These are phyloP conservation scores for Panaeolus cyanescens DNA, from an alignment of 768 basidiomycete species.

Conservation along the genomic window DNA sequence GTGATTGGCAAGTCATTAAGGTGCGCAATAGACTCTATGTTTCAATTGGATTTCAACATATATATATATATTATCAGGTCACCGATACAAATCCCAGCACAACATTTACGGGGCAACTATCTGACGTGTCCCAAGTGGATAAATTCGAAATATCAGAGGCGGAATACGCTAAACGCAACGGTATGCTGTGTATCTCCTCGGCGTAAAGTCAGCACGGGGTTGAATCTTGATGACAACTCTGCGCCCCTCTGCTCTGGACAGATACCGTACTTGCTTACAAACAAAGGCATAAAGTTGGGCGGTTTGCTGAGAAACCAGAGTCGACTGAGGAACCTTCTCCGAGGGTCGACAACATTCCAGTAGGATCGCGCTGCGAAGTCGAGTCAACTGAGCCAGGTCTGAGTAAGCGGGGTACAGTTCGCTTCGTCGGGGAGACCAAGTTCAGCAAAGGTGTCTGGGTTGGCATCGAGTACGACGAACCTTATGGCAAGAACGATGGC, in stretches of 20 bases:
- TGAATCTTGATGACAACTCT: background rate
- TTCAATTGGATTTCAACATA: background rate
- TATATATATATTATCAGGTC: constrained; percentile 44
- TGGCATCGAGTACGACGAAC: constrained; percentile 94
- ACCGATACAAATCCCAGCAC: constrained; percentile 74
- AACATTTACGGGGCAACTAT: constrained; percentile 80
- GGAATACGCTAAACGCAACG: constrained; percentile 75
- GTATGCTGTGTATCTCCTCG: constrained; percentile 36
- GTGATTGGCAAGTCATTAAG: constrained; percentile 80
- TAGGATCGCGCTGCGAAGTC: constrained; percentile 84
- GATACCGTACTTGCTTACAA: constrained; percentile 92
- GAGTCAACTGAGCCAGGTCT: constrained; percentile 69
- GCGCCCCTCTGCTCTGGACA: constrained; percentile 27
- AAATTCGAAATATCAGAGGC: constrained; percentile 88
- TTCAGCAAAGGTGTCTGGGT: constrained; percentile 85
- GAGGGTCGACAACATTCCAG: constrained; percentile 46
- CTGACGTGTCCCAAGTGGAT: constrained; percentile 84
- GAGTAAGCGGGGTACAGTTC: constrained; percentile 79
- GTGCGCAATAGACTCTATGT: constrained; percentile 40
- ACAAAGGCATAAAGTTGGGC: constrained; percentile 82
- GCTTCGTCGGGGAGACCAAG: constrained; percentile 80
- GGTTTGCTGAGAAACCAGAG: constrained; percentile 67
- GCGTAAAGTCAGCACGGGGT: constrained; percentile 9
- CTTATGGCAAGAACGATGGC: constrained; percentile 94
- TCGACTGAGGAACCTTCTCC: constrained; percentile 23